A percentile compares a stretch with the other conserved stretches of the same genome.
Conservation (phyloP, 2,329 filamentous ascomycete genomes). For the Botrytis hyacinthi region DNA sequence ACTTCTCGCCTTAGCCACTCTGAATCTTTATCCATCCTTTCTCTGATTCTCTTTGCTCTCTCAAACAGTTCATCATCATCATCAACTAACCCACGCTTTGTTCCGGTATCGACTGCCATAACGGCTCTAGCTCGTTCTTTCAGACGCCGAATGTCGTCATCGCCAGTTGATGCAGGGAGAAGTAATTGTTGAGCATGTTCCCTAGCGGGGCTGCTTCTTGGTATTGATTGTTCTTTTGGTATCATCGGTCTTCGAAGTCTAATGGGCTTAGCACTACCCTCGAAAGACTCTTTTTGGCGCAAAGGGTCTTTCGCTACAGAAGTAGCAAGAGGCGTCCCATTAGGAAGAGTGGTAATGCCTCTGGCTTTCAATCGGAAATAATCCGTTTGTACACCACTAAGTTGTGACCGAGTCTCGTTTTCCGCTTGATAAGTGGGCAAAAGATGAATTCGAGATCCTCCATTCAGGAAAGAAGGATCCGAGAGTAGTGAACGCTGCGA, state of each 20-base stretch:
- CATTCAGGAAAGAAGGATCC: conserved; percentile 36
- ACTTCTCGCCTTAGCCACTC: conserved; percentile 36
- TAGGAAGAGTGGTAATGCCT: conserved; percentile 37
- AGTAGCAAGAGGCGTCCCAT: conserved; percentile 36
- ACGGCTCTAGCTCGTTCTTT: conserved; percentile 33
- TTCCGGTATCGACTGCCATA: conserved; percentile 27
- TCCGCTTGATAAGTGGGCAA: conserved; percentile 29
- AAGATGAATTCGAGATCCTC: conserved; percentile 36
- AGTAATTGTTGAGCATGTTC: conserved; percentile 10
- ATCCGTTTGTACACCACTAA: conserved; percentile 39
- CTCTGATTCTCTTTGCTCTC: conserved; percentile 37
- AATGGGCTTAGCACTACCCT: conserved; percentile 29
- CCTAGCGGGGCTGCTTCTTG: conserved; percentile 32
- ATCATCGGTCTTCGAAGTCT: conserved; percentile 24
- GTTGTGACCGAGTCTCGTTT: conserved; percentile 31
- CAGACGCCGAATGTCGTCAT: conserved; percentile 29
- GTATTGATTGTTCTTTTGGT: conserved; percentile 15
- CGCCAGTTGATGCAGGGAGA: conserved; percentile 18
- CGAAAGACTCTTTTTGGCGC: conserved; percentile 32
- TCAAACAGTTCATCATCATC: conserved; percentile 39
- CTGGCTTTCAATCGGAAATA: conserved; percentile 41
- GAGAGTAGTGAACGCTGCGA: conserved; percentile 35
- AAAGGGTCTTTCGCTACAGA: conserved; percentile 33
- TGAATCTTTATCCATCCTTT: conserved; percentile 40
- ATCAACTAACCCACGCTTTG: conserved; percentile 24